Conservation (phyloP, 108 stramenopile genomes). For the Pseudonitzschia multiseries region DNA sequence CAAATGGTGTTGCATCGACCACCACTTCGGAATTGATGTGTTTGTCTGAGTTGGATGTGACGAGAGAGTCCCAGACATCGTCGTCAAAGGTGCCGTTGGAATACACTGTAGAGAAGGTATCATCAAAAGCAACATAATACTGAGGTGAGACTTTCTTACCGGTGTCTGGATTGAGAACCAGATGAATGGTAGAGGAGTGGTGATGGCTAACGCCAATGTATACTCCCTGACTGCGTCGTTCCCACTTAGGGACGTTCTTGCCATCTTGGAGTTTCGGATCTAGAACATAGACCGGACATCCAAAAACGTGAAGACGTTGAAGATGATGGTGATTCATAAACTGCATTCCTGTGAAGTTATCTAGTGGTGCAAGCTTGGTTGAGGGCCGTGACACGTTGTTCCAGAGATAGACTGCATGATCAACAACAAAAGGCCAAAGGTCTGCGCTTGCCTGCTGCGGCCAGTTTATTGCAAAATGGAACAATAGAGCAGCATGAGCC, state of each 20-base stretch:
- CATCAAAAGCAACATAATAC: constrained; percentile 54
- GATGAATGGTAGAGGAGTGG: constrained; percentile 37
- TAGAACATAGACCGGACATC: constrained; percentile 44
- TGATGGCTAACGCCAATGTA: constrained; percentile 40
- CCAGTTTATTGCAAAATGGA: constrained; percentile 47
- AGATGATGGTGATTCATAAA: constrained; percentile 10
- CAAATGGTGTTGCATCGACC: too few species aligned
- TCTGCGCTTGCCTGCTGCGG: constrained; percentile 21
- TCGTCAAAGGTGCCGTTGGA: not conserved
- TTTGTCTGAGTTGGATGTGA: not conserved
- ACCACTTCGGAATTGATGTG: too few species aligned
- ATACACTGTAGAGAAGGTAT: constrained; percentile 40
- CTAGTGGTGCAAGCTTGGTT: constrained; percentile 35
- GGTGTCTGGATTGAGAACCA: constrained; percentile 43
- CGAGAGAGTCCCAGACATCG: not conserved
- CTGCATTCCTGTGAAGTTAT: constrained; percentile 26
- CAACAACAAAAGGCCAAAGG: constrained; percentile 54
- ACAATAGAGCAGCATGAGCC: constrained; percentile 40
- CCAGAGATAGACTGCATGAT: constrained; percentile 45
- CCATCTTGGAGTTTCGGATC: constrained; percentile 40
- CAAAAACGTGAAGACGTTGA: constrained; percentile 26
- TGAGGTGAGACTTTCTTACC: constrained; percentile 44
- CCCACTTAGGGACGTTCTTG: constrained; percentile 42
- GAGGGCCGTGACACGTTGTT: constrained; percentile 46
- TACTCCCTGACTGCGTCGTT: constrained; percentile 34